Conservation (phyloP, 768 basidiomycete genomes). For the Clitopilus passeckerianus region DNA sequence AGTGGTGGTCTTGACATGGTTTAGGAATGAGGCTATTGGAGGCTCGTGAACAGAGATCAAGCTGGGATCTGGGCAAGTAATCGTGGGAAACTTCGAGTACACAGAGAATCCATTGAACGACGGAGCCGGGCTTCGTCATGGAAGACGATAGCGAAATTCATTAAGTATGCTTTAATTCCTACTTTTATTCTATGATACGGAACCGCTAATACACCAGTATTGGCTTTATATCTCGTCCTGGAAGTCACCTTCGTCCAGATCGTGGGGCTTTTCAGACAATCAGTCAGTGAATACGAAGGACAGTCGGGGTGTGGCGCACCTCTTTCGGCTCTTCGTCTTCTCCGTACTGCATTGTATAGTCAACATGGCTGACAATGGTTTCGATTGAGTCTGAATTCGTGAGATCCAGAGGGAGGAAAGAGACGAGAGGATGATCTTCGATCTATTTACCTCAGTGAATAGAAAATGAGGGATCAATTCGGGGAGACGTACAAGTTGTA, state of each 20-base stretch:
- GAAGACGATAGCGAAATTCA: neutral
- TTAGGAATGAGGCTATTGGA: slow-evolving; percentile 1
- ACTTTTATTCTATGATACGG: neutral
- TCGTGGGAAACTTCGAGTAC: slow-evolving; percentile 2
- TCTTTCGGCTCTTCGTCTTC: slow-evolving; percentile 98
- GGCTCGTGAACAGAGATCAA: neutral
- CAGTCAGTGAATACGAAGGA: slow-evolving; percentile 10
- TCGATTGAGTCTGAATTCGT: slow-evolving; percentile 87
- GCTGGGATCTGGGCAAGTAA: neutral
- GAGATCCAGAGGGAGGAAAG: slow-evolving; percentile 92
- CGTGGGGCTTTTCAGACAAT: slow-evolving; percentile 61
- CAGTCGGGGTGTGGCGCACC: slow-evolving; percentile 33
- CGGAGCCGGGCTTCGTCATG: neutral
- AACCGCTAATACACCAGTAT: too few species aligned
- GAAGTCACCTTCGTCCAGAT: slow-evolving; percentile 93
- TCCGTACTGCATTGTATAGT: slow-evolving; percentile 98
- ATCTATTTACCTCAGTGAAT: slow-evolving; percentile 49
- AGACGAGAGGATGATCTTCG: slow-evolving; percentile 96
- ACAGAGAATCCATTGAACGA: neutral
- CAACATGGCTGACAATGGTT: slow-evolving; percentile 89
- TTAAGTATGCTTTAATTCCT: neutral
- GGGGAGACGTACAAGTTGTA: slow-evolving; percentile 68
- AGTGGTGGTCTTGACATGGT: slow-evolving; percentile 76
- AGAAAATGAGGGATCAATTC: slow-evolving; percentile 1
- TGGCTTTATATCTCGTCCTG: slow-evolving; percentile 44